Evolutionary conservation across 257 asterid species (phyloP), one percentile per base, ranked within the genome.

Genomic region (Nicotiana noctiflora): DNA sequence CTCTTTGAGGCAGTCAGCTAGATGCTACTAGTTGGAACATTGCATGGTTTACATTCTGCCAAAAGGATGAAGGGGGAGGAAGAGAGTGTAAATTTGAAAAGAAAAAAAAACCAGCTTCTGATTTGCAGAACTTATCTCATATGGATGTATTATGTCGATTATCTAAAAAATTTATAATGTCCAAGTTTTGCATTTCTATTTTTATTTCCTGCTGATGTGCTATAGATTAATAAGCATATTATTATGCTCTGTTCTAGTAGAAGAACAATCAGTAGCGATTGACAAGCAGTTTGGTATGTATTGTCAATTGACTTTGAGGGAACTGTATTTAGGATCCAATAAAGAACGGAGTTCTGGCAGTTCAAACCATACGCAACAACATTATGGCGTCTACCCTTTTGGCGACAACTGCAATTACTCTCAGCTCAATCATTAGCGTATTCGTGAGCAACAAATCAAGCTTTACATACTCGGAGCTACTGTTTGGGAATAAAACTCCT

Each of bases 361-460:
- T 94, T 82, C 97, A 94, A 86, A 93, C 98, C 3, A 81, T 93
- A 65, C 97, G 97, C 80, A 94, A 94, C 93, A 93, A 92, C 79
- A 94, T 94, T 82, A 94, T 94, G 98, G 98, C 98, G 0, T 93
- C 98, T 1, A 94, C 98, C 1, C 92, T 94, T 49, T 84, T 94
- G 80, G 98, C 98, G 2, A 92, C 98, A 2, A 85, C 90, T 17
- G 95, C 98, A 76, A 92, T 94, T 79, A 88, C 97, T 61, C 97
- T 94, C 31, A 88, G 97, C 89, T 94, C 98, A n/a, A 74, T 94
- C n/a, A 94, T 94, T 70, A 86, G 97, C 31, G 98, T 94, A 17
- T 93, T 87, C 1, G 94, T 89, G 19, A 91, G 96, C 88, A 91
- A 90, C 81, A 76, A 87, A 56, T 87, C 98, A 27, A 83, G 63